A percentile compares a stretch with the other conserved stretches of the same genome.
These are phyloP conservation scores for Globisporangium acanthophoron DNA, from an alignment of 352 stramenopile genomes.

Conservation along the genomic window DNA sequence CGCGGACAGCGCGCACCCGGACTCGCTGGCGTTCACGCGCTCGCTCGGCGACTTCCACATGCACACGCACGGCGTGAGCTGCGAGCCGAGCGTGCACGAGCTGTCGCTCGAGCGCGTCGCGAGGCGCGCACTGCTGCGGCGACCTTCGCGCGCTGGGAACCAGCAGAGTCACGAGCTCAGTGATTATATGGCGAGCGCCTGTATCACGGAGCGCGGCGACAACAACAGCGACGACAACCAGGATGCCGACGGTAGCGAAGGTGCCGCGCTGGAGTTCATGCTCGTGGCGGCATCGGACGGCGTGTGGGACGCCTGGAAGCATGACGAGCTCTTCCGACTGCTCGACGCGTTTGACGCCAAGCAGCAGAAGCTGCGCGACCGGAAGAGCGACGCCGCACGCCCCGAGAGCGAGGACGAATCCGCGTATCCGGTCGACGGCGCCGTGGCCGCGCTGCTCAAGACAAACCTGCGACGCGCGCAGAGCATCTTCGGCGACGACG, in stretches of 20 bases:
- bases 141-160: conserved; percentile 10
- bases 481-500: conserved; percentile 71
- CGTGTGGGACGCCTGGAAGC: conserved; percentile 89
- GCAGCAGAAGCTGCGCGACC: not conserved
- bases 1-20: conserved; percentile 51
- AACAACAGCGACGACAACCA: conserved; percentile 16
- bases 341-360: conserved; percentile 1
- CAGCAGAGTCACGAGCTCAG: conserved; percentile 12
- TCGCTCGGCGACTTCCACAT: conserved; percentile 88
- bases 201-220: conserved; percentile 12
- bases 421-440: conserved; percentile 19
- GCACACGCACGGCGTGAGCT: conserved; percentile 76
- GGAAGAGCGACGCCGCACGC: not conserved
- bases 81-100: conserved; percentile 52
- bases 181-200: conserved; percentile 8
- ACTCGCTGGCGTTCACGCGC: conserved; percentile 85
- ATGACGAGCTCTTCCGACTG: conserved; percentile 65
- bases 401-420: not conserved
- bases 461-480: conserved; percentile 55
- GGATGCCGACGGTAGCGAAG: conserved; percentile 1
- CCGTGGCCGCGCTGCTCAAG: conserved; percentile 43
- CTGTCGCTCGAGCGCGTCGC: conserved; percentile 38
- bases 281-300: conserved; percentile 78
- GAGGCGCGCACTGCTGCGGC: conserved; percentile 8
- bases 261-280: conserved; percentile 25